Conservation (phyloP, 2,329 filamentous ascomycete species). For the Gliomastix tumulicola region DNA sequence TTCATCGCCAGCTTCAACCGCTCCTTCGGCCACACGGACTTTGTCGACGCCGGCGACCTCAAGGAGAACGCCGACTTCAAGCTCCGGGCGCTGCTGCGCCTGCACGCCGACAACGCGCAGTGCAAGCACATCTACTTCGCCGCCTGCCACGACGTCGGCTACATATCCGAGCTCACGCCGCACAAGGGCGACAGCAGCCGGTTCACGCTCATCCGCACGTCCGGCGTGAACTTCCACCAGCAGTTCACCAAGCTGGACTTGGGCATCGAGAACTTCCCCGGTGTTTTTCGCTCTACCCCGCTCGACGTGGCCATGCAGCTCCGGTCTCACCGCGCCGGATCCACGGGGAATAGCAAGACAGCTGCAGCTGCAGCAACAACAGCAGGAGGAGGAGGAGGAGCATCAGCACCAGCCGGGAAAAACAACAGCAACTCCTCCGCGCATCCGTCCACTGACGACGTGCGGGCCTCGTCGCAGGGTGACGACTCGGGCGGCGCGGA, state of each 20-base stretch:
- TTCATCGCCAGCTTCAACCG: constrained; percentile 52
- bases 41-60: constrained; percentile 52
- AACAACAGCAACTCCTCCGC: too few relatives aligned
- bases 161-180: constrained; percentile 48
- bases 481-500: too few relatives aligned
- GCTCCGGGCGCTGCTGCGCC: constrained; percentile 38
- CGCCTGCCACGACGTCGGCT: constrained; percentile 46
- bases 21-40: constrained; percentile 51
- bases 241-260: constrained; percentile 71
- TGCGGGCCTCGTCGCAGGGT: too few relatives aligned
- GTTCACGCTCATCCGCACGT: constrained; percentile 45
- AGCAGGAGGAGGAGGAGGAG: too few relatives aligned
- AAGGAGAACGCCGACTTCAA: constrained; percentile 56
- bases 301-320: background rate
- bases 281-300: constrained; percentile 2
- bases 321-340: background rate
- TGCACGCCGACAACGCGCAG: constrained; percentile 50
- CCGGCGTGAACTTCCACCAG: constrained; percentile 38
- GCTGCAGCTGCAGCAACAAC: too few relatives aligned
- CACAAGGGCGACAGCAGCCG: constrained; percentile 39
- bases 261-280: constrained; percentile 81
- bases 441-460: too few relatives aligned
- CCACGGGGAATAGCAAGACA: constrained; percentile 1
- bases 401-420: too few relatives aligned
- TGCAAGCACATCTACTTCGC: constrained; percentile 61